Percentiles rank a stretch among this genome's conserved stretches.
Evolutionary conservation across 202 grass and related monocot genomes (phyloP).

Genomic region (Schoenoplectus tabernaemontani): DNA sequence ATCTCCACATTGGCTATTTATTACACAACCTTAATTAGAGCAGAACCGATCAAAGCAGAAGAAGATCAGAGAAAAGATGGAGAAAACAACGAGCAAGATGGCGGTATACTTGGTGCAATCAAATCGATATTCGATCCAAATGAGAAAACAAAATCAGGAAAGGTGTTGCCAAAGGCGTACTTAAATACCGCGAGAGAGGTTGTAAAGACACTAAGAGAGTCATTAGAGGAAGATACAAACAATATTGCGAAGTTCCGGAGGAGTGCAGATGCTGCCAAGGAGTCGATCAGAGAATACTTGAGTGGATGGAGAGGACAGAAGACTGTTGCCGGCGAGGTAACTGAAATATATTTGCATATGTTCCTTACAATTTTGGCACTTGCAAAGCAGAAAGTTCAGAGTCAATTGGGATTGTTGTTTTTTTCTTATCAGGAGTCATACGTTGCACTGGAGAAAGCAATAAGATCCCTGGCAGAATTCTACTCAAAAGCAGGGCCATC

Average conservation of each 20-base stretch:
- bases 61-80: background rate
- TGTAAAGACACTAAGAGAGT: constrained; percentile 80
- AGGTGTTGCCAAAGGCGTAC: constrained; percentile 74
- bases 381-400: background rate
- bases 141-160: constrained; percentile 77
- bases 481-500: constrained; percentile 80
- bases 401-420: background rate
- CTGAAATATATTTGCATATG: background rate
- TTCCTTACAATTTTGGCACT: background rate
- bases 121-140: constrained; percentile 78
- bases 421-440: constrained; percentile 57
- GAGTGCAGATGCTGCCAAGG: constrained; percentile 76
- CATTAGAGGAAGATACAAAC: constrained; percentile 44
- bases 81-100: constrained; percentile 21
- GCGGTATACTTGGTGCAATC: constrained; percentile 46
- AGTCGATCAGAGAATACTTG: constrained; percentile 70
- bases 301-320: constrained; percentile 63
- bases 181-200: constrained; percentile 80
- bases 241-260: constrained; percentile 65
- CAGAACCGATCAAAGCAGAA: constrained; percentile 33
- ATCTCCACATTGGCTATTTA: constrained; percentile 32
- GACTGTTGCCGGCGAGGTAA: constrained; percentile 53
- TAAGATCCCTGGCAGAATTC: constrained; percentile 69
- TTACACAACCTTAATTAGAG: background rate
- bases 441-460: constrained; percentile 66